Conservation (phyloP, 441 rosid species). For the Erodium moschatum region DNA sequence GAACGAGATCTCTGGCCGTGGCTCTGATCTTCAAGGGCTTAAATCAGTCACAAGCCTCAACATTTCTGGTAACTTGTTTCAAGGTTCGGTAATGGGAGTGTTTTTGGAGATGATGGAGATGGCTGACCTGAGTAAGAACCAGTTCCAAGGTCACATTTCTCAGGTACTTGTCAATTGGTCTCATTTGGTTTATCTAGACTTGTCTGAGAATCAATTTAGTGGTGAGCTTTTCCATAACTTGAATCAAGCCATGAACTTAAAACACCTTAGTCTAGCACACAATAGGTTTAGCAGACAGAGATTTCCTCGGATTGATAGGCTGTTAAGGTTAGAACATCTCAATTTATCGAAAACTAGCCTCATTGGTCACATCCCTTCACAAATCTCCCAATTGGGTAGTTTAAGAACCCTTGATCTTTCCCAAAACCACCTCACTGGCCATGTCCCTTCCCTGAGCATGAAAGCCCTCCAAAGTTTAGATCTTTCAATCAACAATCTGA, state of each 20-base stretch:
- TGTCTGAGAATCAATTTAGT: conserved; percentile 74
- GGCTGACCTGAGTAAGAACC: conserved; percentile 68
- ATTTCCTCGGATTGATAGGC: conserved; percentile 45
- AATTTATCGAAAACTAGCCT: conserved; percentile 67
- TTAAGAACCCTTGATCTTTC: conserved; percentile 69
- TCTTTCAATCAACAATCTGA: conserved; percentile 64
- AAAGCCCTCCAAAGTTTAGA: conserved; percentile 50
- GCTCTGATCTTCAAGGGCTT: conserved; percentile 41
- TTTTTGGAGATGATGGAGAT: conserved; percentile 41
- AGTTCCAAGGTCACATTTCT: conserved; percentile 66
- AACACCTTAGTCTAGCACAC: conserved; percentile 61
- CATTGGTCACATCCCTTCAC: conserved; percentile 50
- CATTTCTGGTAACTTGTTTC: conserved; percentile 59
- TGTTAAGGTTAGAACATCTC: conserved; percentile 48
- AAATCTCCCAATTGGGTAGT: conserved; percentile 39
- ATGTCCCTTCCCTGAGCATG: conserved; percentile 40
- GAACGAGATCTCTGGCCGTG: conserved; percentile 51
- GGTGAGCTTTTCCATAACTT: conserved; percentile 53
- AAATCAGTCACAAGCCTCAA: conserved; percentile 50
- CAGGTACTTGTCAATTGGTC: conserved; percentile 66
- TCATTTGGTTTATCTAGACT: conserved; percentile 59
- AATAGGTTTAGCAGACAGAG: conserved; percentile 53
- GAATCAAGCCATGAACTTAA: conserved; percentile 45
- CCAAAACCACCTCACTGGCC: conserved; percentile 52
- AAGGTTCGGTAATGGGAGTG: conserved; percentile 47